phyloP scores from a whole-genome alignment of 1,139 yeast genomes.

The Yamadazyma buinensis region DNA sequence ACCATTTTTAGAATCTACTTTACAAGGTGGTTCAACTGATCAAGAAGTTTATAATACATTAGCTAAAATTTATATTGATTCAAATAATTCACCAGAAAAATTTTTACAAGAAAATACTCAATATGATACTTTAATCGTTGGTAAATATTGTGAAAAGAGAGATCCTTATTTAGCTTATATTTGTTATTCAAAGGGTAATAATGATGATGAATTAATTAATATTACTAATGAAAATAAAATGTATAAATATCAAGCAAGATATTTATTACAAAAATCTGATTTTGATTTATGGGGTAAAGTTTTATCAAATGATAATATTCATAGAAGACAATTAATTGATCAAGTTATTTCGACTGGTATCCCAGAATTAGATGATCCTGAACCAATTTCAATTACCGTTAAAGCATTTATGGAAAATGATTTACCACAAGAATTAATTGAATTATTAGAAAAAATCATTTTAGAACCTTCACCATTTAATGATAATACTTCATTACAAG shows the following conservation, averaged over 20 bases:
- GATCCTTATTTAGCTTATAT: conserved; percentile 97
- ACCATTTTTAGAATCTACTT: conserved; percentile 89
- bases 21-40: conserved; percentile 84
- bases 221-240: conserved; percentile 95
- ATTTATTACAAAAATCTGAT: conserved; percentile 82
- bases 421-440: conserved; percentile 88
- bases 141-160: conserved; percentile 98
- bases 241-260: conserved; percentile 98
- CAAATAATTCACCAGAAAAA: conserved; percentile 95
- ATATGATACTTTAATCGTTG: conserved; percentile 91
- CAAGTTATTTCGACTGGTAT: conserved; percentile 95
- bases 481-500: conserved; percentile 93
- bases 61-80: conserved; percentile 96
- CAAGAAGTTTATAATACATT: conserved; percentile 90
- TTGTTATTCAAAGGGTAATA: conserved; percentile 92
- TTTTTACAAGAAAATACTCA: conserved; percentile 86
- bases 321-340: conserved; percentile 87
- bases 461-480: conserved; percentile 96
- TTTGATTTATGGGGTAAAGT: conserved; percentile 78
- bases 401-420: conserved; percentile 97
- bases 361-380: conserved; percentile 93
- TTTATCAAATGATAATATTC: conserved; percentile 68
- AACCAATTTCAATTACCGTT: conserved; percentile 92
- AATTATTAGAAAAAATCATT: conserved; percentile 89
- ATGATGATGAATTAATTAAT: conserved; percentile 82